Conservation (phyloP, 139 green algal genomes). For the Coelastrella sp. region DNA sequence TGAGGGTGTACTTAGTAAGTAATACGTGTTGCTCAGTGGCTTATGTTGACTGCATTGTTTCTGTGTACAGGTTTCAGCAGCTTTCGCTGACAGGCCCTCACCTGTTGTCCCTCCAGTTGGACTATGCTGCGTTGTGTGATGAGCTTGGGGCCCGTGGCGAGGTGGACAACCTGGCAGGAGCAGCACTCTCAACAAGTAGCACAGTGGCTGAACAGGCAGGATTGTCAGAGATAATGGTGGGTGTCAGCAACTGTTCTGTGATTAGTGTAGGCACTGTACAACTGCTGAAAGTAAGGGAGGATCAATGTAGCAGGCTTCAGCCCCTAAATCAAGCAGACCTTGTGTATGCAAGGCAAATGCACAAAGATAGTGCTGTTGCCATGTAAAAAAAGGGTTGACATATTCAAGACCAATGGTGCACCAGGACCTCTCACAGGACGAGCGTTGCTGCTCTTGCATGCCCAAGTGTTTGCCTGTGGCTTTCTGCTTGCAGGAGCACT, state of each 20-base stretch:
- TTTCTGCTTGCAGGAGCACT: conserved; percentile 26
- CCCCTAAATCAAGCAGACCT: no score
- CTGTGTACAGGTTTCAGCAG: conserved; percentile 17
- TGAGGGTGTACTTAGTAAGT: no score
- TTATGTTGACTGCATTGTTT: neutral
- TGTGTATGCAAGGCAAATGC: no score
- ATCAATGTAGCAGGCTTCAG: no score
- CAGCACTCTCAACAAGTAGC: neutral
- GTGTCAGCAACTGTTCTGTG: neutral
- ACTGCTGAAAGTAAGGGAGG: no score
- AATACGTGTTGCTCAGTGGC: no score
- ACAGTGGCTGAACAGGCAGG: neutral
- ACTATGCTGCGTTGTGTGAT: conserved; percentile 23
- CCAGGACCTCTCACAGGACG: no score
- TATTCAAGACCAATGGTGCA: no score
- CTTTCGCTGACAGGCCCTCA: neutral
- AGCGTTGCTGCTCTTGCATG: no score
- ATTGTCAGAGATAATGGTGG: conserved; percentile 34
- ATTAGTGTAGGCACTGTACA: no score
- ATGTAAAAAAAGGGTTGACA: no score
- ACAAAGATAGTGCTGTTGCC: no score
- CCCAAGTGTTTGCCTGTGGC: neutral
- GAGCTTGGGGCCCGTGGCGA: neutral
- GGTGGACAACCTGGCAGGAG: conserved; percentile 6
- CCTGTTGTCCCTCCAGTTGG: conserved; percentile 21